Evolutionary conservation across 139 green algal genomes (phyloP).

Genomic region (Coelastrella sp.): DNA sequence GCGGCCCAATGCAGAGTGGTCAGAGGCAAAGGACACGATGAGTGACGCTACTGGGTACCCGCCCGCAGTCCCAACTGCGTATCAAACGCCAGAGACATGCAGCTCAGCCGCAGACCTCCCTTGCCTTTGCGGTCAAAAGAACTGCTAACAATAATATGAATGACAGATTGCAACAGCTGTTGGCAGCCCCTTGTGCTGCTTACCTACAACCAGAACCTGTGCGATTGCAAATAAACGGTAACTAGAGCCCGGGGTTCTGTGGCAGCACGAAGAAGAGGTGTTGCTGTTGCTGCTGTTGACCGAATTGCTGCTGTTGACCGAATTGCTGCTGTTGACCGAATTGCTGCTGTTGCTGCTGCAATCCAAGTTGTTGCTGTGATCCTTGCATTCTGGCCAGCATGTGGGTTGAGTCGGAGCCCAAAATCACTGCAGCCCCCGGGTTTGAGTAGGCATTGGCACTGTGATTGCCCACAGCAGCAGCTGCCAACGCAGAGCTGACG

Average conservation of each 20-base stretch:
- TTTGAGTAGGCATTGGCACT: too few relatives aligned
- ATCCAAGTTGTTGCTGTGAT: background rate
- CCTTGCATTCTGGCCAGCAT: background rate
- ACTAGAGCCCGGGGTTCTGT: background rate
- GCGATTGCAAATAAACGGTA: background rate
- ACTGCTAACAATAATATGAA: too few relatives aligned
- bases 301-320: conserved; percentile 9
- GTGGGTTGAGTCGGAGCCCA: background rate
- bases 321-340: background rate
- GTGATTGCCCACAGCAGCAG: background rate
- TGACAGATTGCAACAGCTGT: background rate
- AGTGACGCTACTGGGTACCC: too few relatives aligned
- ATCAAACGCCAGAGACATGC: too few relatives aligned
- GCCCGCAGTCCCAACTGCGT: too few relatives aligned
- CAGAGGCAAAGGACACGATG: too few relatives aligned
- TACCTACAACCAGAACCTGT: background rate
- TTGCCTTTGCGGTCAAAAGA: too few relatives aligned
- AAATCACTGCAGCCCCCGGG: background rate
- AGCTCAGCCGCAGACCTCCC: too few relatives aligned
- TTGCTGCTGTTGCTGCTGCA: conserved; percentile 34
- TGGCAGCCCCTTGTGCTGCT: background rate
- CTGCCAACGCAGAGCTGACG: background rate
- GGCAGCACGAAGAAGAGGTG: background rate
- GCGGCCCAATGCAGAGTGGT: too few relatives aligned
- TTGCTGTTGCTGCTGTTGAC: conserved; percentile 20